Evolutionary conservation across 140 eudicot genomes (phyloP).

Genomic region (Senecio squalidus): DNA sequence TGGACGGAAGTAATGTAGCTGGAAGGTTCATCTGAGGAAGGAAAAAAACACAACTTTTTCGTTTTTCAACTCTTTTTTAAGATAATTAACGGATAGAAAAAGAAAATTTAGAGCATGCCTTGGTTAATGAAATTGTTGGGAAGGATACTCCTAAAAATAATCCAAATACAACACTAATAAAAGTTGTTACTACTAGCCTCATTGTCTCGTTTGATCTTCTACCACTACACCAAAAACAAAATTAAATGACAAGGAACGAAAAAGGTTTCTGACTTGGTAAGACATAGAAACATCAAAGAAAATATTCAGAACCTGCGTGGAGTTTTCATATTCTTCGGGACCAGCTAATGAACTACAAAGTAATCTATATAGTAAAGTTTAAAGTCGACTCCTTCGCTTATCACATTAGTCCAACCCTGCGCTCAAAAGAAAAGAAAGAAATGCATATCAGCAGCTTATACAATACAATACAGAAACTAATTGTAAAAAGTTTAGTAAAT

Average conservation of each 20-base stretch:
- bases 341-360: too few relatives aligned
- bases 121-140: slow-evolving; percentile 55
- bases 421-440: too few relatives aligned
- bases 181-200: slow-evolving; percentile 74
- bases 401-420: too few relatives aligned
- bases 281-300: not conserved
- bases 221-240: slow-evolving; percentile 30
- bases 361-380: too few relatives aligned
- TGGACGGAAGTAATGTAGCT: slow-evolving; percentile 45
- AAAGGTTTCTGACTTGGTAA: too few relatives aligned
- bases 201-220: slow-evolving; percentile 61
- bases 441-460: too few relatives aligned
- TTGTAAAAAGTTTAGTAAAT: too few relatives aligned
- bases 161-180: slow-evolving; percentile 69
- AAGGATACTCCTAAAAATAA: slow-evolving; percentile 71
- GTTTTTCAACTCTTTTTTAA: not conserved
- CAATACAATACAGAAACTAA: too few relatives aligned
- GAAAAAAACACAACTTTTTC: not conserved
- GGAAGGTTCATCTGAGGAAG: slow-evolving; percentile 47
- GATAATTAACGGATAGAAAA: not conserved
- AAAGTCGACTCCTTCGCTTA: too few relatives aligned
- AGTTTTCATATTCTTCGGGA: not conserved
- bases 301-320: not conserved
- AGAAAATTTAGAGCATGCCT: slow-evolving; percentile 30
- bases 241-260: not conserved